These are phyloP conservation scores for Hypsizygus ulmarius DNA, from an alignment of 1,284 basidiomycete species.

Conservation along the genomic window DNA sequence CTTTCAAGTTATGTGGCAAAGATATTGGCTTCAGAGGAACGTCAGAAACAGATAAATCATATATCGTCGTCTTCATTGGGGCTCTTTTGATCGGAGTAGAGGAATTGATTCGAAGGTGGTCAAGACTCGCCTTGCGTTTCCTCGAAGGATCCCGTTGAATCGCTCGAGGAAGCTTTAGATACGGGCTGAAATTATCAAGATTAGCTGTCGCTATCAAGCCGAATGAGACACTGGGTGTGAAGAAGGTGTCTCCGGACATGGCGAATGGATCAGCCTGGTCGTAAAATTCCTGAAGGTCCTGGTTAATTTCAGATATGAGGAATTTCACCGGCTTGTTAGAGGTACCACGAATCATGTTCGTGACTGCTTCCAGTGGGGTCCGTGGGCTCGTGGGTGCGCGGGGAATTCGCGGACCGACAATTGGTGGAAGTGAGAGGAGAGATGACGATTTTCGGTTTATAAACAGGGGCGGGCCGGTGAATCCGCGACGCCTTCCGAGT, in stretches of 20 bases:
- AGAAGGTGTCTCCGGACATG: constrained; percentile 17
- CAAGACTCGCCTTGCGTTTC: constrained; percentile 6
- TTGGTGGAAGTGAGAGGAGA: constrained; percentile 22
- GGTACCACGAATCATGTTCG: constrained; percentile 23
- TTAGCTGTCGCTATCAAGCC: constrained; percentile 3
- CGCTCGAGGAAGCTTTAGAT: constrained; percentile 4
- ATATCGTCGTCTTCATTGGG: constrained; percentile 20
- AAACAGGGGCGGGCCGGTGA: constrained; percentile 30
- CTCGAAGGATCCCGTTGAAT: constrained; percentile 3
- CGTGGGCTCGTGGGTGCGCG: constrained; percentile 16
- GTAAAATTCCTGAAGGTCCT: constrained; percentile 19
- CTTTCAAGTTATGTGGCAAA: not conserved
- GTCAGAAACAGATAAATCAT: constrained; percentile 21
- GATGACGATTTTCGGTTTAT: constrained; percentile 16
- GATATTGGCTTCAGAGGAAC: constrained; percentile 6
- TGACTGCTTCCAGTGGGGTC: constrained; percentile 22
- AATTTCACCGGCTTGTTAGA: constrained; percentile 13
- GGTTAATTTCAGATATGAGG: constrained; percentile 12
- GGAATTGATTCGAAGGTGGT: constrained; percentile 1
- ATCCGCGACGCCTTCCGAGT: constrained; percentile 29
- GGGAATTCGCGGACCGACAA: constrained; percentile 17
- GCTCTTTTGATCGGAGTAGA: constrained; percentile 7
- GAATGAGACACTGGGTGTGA: not conserved
- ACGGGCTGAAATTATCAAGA: constrained; percentile 15
- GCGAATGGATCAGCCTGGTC: constrained; percentile 20